Evolutionary conservation across 345 rosid species (phyloP).

Genomic region (sweet orange (Citrus sinensis)): DNA sequence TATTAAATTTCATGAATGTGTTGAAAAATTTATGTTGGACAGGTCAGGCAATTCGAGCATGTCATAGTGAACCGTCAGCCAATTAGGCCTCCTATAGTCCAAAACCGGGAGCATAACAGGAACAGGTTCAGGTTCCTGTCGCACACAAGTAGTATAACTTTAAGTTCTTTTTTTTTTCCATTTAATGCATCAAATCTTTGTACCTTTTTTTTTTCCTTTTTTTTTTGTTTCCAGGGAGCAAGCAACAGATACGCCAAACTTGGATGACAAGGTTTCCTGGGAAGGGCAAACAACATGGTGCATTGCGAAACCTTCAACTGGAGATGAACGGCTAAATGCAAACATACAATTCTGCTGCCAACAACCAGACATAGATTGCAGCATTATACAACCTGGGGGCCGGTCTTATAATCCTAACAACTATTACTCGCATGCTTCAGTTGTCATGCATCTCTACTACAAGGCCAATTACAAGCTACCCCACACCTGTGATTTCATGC

Average conservation of each 20-base stretch:
- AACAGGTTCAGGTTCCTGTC: not conserved
- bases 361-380: constrained; percentile 26
- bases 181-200: not conserved
- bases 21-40: not conserved
- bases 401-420: constrained; percentile 25
- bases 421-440: constrained; percentile 24
- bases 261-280: not conserved
- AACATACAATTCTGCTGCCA: constrained; percentile 29
- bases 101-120: not conserved
- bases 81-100: not conserved
- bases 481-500: constrained; percentile 32
- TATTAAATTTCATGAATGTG: no score
- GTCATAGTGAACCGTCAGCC: not conserved
- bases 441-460: constrained; percentile 36
- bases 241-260: not conserved
- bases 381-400: constrained; percentile 32
- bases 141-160: not conserved
- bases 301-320: constrained; percentile 23
- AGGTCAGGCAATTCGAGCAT: not conserved
- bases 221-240: not conserved
- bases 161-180: not conserved
- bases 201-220: not conserved
- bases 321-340: constrained; percentile 21
- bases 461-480: constrained; percentile 19
- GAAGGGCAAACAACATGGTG: constrained; percentile 22